Evolutionary conservation across 2,329 filamentous ascomycete species (phyloP).

Genomic region (Ceratocystis variospora): DNA sequence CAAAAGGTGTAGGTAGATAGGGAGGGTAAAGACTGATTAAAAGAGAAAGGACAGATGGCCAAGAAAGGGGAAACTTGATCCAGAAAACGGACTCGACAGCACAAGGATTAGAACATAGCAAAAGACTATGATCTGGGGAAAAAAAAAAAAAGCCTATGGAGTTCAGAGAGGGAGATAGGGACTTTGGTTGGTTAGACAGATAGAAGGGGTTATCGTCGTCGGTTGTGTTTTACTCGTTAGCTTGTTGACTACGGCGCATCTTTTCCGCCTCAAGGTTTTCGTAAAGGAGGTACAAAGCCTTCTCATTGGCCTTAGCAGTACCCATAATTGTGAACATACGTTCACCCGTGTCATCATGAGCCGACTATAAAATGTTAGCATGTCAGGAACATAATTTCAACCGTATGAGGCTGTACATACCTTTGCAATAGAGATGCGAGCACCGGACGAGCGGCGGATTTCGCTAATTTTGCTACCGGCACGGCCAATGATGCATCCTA

Average conservation of each 20-base stretch:
- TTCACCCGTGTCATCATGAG: constrained; percentile 94
- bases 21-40: constrained; percentile 1
- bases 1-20: too few relatives aligned
- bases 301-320: constrained; percentile 84
- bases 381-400: neutral
- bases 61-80: constrained; percentile 9
- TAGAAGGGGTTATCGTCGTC: constrained; percentile 10
- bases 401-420: constrained; percentile 28
- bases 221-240: constrained; percentile 33
- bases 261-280: constrained; percentile 98
- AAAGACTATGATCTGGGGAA: neutral
- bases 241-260: constrained; percentile 79
- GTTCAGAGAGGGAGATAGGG: constrained; percentile 6
- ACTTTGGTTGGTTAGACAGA: constrained; percentile 9
- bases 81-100: neutral
- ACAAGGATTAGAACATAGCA: neutral
- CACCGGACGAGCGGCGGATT: constrained; percentile 91
- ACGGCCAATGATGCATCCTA: constrained; percentile 96
- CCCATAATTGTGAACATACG: constrained; percentile 99
- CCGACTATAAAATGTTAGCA: constrained; percentile 39
- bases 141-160: neutral
- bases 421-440: constrained; percentile 95
- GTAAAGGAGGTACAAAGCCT: constrained; percentile 87
- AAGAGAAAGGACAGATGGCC: constrained; percentile 7
- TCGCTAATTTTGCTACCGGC: constrained; percentile 96